Evolutionary conservation across 2,329 filamentous ascomycete genomes (phyloP).

Genomic region (Aaosphaeria pasadenensis): DNA sequence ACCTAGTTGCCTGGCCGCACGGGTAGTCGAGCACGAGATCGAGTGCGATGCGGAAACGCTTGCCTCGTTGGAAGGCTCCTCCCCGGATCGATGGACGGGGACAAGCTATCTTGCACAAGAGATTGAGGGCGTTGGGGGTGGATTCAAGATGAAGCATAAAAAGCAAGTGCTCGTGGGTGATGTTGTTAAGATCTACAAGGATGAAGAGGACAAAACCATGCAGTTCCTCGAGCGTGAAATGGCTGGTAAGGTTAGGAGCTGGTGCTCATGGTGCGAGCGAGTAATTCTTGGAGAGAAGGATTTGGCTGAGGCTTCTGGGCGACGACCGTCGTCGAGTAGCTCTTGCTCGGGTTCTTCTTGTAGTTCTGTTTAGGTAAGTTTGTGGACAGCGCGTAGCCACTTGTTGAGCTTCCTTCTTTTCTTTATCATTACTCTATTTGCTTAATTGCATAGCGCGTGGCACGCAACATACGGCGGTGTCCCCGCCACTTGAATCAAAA

Average conservation of each 20-base stretch:
- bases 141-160: slow-evolving; percentile 84
- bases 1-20: slow-evolving; percentile 69
- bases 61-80: slow-evolving; percentile 56
- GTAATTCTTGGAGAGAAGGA: slow-evolving; percentile 63
- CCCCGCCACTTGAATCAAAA: too few relatives aligned
- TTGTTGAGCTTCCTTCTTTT: too few relatives aligned
- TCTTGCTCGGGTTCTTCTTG: slow-evolving; percentile 9
- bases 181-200: slow-evolving; percentile 81
- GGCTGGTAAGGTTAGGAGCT: slow-evolving; percentile 66
- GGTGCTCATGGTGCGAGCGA: slow-evolving; percentile 89
- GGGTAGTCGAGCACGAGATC: slow-evolving; percentile 76
- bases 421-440: too few relatives aligned
- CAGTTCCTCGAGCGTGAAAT: slow-evolving; percentile 69
- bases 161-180: slow-evolving; percentile 77
- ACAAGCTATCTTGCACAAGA: slow-evolving; percentile 82
- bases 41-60: slow-evolving; percentile 71
- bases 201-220: slow-evolving; percentile 43
- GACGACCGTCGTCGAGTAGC: slow-evolving; percentile 14
- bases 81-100: slow-evolving; percentile 51
- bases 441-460: too few relatives aligned
- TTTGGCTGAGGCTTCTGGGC: slow-evolving; percentile 12
- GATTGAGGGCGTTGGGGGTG: slow-evolving; percentile 85
- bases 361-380: too few relatives aligned
- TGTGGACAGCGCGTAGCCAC: too few relatives aligned
- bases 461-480: too few relatives aligned